These are phyloP conservation scores for Triticum turgidum DNA, from an alignment of 176 grass and related monocot genomes.

Conservation along the genomic window DNA sequence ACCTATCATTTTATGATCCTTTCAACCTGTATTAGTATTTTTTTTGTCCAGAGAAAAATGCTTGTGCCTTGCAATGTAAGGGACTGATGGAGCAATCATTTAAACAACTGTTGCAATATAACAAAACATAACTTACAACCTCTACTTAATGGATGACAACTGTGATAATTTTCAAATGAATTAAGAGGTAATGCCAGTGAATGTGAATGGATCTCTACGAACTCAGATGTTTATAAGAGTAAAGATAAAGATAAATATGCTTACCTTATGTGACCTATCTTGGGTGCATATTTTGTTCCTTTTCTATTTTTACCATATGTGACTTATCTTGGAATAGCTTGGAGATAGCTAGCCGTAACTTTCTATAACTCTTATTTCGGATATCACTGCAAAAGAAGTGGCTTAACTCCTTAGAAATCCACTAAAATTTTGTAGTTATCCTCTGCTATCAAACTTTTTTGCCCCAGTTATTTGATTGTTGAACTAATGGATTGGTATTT, in stretches of 20 bases:
- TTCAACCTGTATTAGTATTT: not conserved
- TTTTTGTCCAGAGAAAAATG: not conserved
- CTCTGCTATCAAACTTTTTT: constrained; percentile 1
- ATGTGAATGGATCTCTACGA: not conserved
- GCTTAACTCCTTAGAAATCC: not conserved
- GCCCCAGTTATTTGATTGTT: constrained; percentile 3
- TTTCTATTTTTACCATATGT: not conserved
- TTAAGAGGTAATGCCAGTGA: not conserved
- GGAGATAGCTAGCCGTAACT: not conserved
- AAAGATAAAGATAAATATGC: not conserved
- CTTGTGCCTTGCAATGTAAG: not conserved
- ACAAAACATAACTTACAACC: not conserved
- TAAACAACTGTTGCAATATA: not conserved
- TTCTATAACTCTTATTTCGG: not conserved
- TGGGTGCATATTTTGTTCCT: not conserved
- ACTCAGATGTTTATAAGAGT: not conserved
- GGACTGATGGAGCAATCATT: not conserved
- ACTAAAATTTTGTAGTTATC: not conserved
- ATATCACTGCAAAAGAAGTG: not conserved
- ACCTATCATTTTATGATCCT: not conserved
- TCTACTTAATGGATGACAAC: not conserved
- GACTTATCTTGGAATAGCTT: constrained; percentile 3
- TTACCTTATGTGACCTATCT: not conserved
- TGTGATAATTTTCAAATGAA: not conserved
- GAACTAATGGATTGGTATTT: constrained; percentile 26